Conservation (phyloP, 495 filamentous ascomycete genomes). For the Letharia lupina region DNA sequence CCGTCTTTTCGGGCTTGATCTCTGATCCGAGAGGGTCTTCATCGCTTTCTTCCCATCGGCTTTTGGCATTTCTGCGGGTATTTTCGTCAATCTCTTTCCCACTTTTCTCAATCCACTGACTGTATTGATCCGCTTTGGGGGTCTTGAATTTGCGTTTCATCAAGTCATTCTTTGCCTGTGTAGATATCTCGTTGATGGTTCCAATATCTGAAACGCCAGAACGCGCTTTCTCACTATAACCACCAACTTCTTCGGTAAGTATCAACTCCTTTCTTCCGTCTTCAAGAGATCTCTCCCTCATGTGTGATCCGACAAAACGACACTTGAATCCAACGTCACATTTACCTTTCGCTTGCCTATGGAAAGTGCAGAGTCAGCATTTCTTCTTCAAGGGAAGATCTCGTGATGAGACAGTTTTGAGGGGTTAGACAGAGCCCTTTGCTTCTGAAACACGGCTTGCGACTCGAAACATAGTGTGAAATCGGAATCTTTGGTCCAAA, state of each 20-base stretch:
- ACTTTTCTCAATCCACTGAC: conserved; percentile 61
- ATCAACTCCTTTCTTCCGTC: conserved; percentile 78
- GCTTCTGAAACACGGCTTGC: neutral
- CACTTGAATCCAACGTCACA: conserved; percentile 88
- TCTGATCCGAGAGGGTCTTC: conserved; percentile 30
- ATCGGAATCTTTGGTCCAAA: too few species aligned
- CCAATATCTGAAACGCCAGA: conserved; percentile 46
- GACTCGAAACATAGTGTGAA: neutral
- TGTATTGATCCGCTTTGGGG: conserved; percentile 64
- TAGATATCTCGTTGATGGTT: conserved; percentile 62
- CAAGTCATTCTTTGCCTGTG: conserved; percentile 58
- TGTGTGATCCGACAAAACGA: conserved; percentile 76
- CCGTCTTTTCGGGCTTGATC: conserved; percentile 19
- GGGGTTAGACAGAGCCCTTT: neutral
- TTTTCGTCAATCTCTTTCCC: conserved; percentile 46
- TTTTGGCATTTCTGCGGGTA: conserved; percentile 20
- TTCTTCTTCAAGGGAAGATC: neutral
- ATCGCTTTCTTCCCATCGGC: conserved; percentile 8
- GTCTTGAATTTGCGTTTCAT: conserved; percentile 56
- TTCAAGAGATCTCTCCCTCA: conserved; percentile 58
- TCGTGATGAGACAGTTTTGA: neutral
- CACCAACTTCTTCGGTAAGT: conserved; percentile 48
- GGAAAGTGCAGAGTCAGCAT: neutral
- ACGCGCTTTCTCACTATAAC: conserved; percentile 25
- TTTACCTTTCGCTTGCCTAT: conserved; percentile 53